phyloP scores from a whole-genome alignment of 179 eudicot species.

The Spinacia oleracea region DNA sequence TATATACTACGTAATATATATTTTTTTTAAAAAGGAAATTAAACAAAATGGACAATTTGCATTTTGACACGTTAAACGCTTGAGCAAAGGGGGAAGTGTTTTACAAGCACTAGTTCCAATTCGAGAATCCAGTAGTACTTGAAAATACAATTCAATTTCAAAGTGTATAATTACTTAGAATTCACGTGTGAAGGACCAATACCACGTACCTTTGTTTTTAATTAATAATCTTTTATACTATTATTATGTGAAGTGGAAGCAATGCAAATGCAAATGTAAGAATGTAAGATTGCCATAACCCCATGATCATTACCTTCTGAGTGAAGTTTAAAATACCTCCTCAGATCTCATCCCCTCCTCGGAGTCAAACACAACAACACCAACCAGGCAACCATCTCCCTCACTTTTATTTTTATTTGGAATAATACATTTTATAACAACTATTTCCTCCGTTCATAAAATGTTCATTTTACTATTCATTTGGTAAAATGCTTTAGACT shows the following conservation, averaged over 20 bases:
- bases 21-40: neutral
- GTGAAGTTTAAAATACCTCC: slow-evolving; percentile 16
- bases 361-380: slow-evolving; percentile 30
- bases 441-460: too few relatives aligned
- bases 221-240: too few relatives aligned
- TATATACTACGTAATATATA: too few relatives aligned
- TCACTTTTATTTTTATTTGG: neutral
- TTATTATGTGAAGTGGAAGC: slow-evolving; percentile 29
- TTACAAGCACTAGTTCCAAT: slow-evolving; percentile 17
- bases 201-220: too few relatives aligned
- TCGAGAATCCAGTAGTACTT: neutral
- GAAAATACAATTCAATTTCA: neutral
- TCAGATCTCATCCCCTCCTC: too few relatives aligned
- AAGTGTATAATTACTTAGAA: too few relatives aligned
- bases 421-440: neutral
- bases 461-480: too few relatives aligned
- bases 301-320: slow-evolving; percentile 31
- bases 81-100: slow-evolving; percentile 25
- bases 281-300: slow-evolving; percentile 24
- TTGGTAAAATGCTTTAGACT: too few relatives aligned
- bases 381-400: slow-evolving; percentile 19
- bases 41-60: slow-evolving; percentile 7
- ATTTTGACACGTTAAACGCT: slow-evolving; percentile 27
- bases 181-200: slow-evolving; percentile 12
- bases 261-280: neutral